These are phyloP conservation scores for Ceratobasidium sp. DNA, from an alignment of 1,284 basidiomycete species.

Conservation along the genomic window DNA sequence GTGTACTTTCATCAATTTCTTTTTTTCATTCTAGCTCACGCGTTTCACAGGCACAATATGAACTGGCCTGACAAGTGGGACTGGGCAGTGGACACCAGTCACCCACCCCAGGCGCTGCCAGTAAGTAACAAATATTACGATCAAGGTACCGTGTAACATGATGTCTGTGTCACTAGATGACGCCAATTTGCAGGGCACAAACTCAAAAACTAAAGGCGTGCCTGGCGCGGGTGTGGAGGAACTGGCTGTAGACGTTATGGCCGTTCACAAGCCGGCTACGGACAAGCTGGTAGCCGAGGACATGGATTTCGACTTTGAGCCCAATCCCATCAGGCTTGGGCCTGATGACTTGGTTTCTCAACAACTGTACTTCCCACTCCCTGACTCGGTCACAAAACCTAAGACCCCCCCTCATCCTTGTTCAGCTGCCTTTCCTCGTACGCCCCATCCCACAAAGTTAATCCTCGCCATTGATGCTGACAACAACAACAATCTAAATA, in stretches of 20 bases:
- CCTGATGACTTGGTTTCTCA: slow-evolving; percentile 23
- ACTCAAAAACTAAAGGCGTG: not conserved
- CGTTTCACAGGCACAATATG: not conserved
- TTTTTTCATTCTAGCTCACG: too few species aligned
- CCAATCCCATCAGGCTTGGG: slow-evolving; percentile 6
- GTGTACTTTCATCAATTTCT: too few species aligned
- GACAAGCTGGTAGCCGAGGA: not conserved
- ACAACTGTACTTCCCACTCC: not conserved
- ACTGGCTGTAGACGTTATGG: too few species aligned
- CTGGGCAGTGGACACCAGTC: slow-evolving; percentile 24
- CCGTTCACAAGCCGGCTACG: not conserved
- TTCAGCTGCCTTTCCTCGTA: not conserved
- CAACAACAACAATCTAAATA: too few species aligned
- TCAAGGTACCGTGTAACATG: not conserved
- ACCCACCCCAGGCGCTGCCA: not conserved
- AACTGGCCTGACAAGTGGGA: slow-evolving; percentile 4
- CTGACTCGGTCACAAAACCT: too few species aligned
- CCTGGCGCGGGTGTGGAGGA: too few species aligned
- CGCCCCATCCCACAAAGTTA: not conserved
- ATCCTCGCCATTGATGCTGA: too few species aligned
- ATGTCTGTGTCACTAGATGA: not conserved
- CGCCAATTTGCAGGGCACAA: too few species aligned
- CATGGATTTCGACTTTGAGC: not conserved
- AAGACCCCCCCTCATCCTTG: not conserved
- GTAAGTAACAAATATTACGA: not conserved